Evolutionary conservation across 2,329 filamentous ascomycete species (phyloP), one percentile per base, ranked within the genome.

Genomic region (Raffaelea ambrosiae): DNA sequence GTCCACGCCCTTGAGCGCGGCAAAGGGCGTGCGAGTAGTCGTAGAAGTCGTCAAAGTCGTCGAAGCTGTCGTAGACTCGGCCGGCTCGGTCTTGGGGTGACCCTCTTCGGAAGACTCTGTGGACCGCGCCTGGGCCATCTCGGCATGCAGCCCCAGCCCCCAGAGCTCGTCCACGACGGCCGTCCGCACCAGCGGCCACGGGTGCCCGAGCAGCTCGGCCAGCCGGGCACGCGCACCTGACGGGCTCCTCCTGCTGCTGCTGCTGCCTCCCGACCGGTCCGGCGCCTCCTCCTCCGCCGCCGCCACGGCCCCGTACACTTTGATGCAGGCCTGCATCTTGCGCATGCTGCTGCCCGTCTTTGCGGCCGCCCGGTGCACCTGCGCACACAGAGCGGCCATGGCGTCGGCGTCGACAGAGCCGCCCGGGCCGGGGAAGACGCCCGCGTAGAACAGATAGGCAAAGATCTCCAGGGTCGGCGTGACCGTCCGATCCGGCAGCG

Each of bases 341-440:
- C 83, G 78, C 40, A 95, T 78, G 61, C 88, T 93, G 61, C 87
- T 93, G 19, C 84, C 81, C 1, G 84, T 86, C 66, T 90, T 91
- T 69, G 86, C 90, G 53, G 90, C 86, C 1, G 86, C 77, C 63
- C 84, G 88, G 59, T 94, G 88, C 4, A 84, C 78, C 33, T 81
- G 71, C 7, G 81, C 70, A 50, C 89, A 88, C 3, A 95, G 66
- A 7, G 64, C 71, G 51, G 79, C 78, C 60, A 71, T 61, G 53
- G 72, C 66, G 16, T 71, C 54, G 5, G 55, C 55, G 10, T 57
- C 55, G 54, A 63, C 68, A 3, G 43, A 5, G 19, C 20, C 9
- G 20, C 5, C 5, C n/a, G 16, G 31, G 13, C 13, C 14, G n/a
- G 26, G 11, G 18, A 75, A 70, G 44, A 73, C 61, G 11, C 66